Evolutionary conservation across 208 protist species (phyloP).

Genomic region (Crithidia bombi): DNA sequence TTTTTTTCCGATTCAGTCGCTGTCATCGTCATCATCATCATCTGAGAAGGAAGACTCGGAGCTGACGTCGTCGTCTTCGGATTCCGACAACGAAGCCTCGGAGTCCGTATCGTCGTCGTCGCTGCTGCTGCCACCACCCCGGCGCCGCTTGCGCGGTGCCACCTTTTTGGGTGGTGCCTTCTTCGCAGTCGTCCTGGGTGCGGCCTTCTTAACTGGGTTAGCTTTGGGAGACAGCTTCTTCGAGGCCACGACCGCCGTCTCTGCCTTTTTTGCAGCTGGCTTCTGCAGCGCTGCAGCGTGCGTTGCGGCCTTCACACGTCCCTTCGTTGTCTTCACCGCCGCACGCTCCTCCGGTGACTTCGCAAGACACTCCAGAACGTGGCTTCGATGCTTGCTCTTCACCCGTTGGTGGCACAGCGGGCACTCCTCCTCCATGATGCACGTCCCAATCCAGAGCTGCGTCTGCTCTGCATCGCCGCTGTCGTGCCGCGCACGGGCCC

Average conservation of each 20-base stretch:
- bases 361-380: conserved; percentile 61
- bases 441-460: conserved; percentile 55
- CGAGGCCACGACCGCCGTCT: not conserved
- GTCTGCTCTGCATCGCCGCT: conserved; percentile 39
- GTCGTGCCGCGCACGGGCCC: conserved; percentile 33
- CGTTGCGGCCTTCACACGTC: not conserved
- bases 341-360: conserved; percentile 11
- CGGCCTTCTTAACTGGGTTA: conserved; percentile 8
- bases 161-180: conserved; percentile 29
- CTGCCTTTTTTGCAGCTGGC: not conserved
- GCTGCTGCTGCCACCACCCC: conserved; percentile 25
- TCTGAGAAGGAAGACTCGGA: conserved; percentile 27
- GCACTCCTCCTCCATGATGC: conserved; percentile 73
- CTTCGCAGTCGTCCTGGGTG: conserved; percentile 21
- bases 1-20: conserved; percentile 13
- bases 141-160: conserved; percentile 24
- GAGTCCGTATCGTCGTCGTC: conserved; percentile 33
- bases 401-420: conserved; percentile 65
- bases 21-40: conserved; percentile 27
- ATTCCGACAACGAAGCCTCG: conserved; percentile 16
- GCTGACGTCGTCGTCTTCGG: conserved; percentile 30
- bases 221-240: conserved; percentile 17
- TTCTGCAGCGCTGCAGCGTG: not conserved
- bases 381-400: conserved; percentile 51
- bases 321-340: not conserved